A percentile compares a stretch with the other conserved stretches of the same genome.
phyloP scores from a whole-genome alignment of 305 asterid genomes.

The Fraxinus ornus region DNA sequence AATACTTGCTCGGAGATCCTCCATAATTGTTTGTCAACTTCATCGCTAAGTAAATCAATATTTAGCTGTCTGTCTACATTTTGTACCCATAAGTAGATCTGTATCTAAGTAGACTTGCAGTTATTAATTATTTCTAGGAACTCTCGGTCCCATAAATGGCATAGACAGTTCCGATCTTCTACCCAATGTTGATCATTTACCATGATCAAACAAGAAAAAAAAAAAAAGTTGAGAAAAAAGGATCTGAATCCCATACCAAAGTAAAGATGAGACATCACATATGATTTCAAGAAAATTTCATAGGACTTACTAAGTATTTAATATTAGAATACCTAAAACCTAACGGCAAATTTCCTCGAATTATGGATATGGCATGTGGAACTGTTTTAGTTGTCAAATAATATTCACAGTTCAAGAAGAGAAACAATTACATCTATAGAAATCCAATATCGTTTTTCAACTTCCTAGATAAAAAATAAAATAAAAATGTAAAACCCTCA shows the following conservation, averaged over 20 bases:
- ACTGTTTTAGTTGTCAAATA: not conserved
- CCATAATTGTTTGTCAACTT: not conserved
- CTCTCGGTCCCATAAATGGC: not conserved
- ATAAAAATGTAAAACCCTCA: not conserved
- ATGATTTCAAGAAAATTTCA: not conserved
- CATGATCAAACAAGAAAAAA: not conserved
- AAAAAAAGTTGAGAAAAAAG: not conserved
- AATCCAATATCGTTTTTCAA: not conserved
- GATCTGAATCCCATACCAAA: not conserved
- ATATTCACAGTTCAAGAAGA: not conserved
- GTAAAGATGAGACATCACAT: not conserved
- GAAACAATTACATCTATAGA: not conserved
- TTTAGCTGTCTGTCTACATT: not conserved
- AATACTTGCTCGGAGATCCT: not conserved
- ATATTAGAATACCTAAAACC: not conserved
- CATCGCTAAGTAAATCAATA: not conserved
- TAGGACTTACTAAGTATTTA: not conserved
- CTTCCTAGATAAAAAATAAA: not conserved
- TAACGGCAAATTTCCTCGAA: not conserved
- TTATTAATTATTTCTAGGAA: not conserved
- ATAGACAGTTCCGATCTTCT: not conserved
- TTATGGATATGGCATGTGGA: not conserved
- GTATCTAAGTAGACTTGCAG: not conserved
- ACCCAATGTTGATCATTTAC: not conserved
- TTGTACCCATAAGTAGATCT: not conserved